Percentiles rank a stretch among this genome's conserved stretches.
Evolutionary conservation across 2,329 filamentous ascomycete genomes (phyloP).

Genomic region (Fusarium metavorans): DNA sequence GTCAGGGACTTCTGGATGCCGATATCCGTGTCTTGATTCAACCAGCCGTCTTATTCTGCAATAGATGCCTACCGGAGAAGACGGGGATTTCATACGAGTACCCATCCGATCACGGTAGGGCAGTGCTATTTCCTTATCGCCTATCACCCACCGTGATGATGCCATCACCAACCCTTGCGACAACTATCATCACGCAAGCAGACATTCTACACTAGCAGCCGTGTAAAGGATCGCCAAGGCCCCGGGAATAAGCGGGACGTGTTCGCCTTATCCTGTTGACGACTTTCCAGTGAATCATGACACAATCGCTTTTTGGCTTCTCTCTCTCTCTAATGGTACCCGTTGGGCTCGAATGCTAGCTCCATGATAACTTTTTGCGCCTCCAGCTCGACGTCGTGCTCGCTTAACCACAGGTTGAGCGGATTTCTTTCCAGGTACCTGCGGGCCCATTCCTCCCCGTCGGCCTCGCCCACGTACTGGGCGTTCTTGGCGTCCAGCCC

Average conservation of each 20-base stretch:
- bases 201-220: neutral
- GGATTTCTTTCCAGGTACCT: neutral
- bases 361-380: neutral
- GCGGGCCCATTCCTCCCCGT: neutral
- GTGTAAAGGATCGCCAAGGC: neutral
- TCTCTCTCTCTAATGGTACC: neutral
- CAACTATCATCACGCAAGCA: neutral
- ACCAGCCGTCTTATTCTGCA: neutral
- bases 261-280: neutral
- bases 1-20: neutral
- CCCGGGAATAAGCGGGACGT: neutral
- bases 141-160: neutral
- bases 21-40: neutral
- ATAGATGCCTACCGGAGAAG: neutral
- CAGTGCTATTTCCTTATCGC: neutral
- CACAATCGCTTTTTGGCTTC: neutral
- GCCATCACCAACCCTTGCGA: neutral
- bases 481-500: neutral
- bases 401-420: neutral
- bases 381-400: neutral
- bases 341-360: neutral
- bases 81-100: neutral
- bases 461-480: neutral
- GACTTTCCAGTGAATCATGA: neutral
- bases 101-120: neutral